Conservation (phyloP, 2,329 filamentous ascomycete species). For the Zasmidium angulare region DNA sequence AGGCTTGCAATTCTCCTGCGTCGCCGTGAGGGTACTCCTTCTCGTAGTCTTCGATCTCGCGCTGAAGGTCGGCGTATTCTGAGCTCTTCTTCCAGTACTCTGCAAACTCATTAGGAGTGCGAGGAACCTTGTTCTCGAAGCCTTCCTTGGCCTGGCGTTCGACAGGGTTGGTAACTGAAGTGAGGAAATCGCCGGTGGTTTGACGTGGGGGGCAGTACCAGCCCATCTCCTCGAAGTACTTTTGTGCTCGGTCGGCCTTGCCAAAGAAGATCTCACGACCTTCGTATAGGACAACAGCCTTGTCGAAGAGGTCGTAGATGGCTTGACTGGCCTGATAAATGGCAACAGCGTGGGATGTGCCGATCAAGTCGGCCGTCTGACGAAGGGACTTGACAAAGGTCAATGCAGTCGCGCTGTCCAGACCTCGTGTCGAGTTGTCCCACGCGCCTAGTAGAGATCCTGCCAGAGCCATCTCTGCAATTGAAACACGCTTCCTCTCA, state of each 20-base stretch:
- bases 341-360: constrained; percentile 55
- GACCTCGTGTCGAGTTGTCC: constrained; percentile 52
- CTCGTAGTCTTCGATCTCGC: constrained; percentile 55
- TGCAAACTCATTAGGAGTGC: constrained; percentile 70
- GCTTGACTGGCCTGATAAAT: constrained; percentile 55
- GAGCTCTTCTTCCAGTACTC: constrained; percentile 49
- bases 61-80: constrained; percentile 45
- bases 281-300: constrained; percentile 71
- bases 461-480: constrained; percentile 53
- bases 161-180: constrained; percentile 63
- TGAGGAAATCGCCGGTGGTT: constrained; percentile 69
- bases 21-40: constrained; percentile 46
- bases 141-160: constrained; percentile 59
- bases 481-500: constrained; percentile 57
- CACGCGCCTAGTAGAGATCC: constrained; percentile 42
- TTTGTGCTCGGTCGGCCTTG: constrained; percentile 57
- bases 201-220: constrained; percentile 67
- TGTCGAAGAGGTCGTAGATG: constrained; percentile 70
- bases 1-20: constrained; percentile 41
- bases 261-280: constrained; percentile 78
- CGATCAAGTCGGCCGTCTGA: constrained; percentile 50
- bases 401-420: constrained; percentile 58
- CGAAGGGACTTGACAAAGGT: constrained; percentile 58
- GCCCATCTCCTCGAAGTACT: constrained; percentile 68
- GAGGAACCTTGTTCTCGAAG: constrained; percentile 61